Conservation (phyloP, 2,329 filamentous ascomycete genomes). For the Claviceps fusiformis region DNA sequence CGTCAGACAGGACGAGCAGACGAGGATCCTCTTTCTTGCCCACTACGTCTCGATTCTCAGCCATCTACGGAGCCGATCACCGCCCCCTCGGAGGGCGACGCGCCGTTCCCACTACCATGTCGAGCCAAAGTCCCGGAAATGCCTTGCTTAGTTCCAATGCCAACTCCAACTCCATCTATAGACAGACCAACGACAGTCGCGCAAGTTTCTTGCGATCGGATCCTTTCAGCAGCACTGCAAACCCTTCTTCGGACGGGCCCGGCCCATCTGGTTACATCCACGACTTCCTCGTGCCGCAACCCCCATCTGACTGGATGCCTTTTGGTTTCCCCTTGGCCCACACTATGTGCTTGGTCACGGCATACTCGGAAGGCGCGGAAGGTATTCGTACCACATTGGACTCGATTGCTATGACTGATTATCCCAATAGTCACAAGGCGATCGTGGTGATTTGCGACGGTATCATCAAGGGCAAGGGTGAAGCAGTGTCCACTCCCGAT, state of each 20-base stretch:
- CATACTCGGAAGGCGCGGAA: slow-evolving; percentile 90
- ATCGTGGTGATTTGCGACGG: slow-evolving; percentile 95
- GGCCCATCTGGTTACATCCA: slow-evolving; percentile 93
- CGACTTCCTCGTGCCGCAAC: slow-evolving; percentile 88
- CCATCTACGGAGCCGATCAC: slow-evolving; percentile 63
- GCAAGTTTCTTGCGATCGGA: slow-evolving; percentile 52
- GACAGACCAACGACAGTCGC: slow-evolving; percentile 47
- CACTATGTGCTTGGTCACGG: slow-evolving; percentile 85
- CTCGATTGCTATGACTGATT: slow-evolving; percentile 94
- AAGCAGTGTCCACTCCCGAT: slow-evolving; percentile 75
- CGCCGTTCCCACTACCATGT: slow-evolving; percentile 78
- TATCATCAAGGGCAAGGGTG: slow-evolving; percentile 91
- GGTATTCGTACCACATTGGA: slow-evolving; percentile 89
- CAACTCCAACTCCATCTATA: slow-evolving; percentile 55
- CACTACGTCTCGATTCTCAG: slow-evolving; percentile 87
- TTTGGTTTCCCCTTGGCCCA: slow-evolving; percentile 93
- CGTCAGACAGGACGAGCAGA: slow-evolving; percentile 62
- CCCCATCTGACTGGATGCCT: slow-evolving; percentile 91
- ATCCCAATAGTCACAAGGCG: slow-evolving; percentile 97
- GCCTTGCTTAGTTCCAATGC: slow-evolving; percentile 43
- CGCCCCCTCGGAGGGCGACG: slow-evolving; percentile 34
- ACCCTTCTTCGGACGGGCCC: slow-evolving; percentile 48
- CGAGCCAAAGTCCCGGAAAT: slow-evolving; percentile 67
- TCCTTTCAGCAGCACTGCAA: slow-evolving; percentile 39
- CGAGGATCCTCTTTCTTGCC: slow-evolving; percentile 75